Conservation (phyloP, 345 rosid genomes). For the Citrus medica region DNA sequence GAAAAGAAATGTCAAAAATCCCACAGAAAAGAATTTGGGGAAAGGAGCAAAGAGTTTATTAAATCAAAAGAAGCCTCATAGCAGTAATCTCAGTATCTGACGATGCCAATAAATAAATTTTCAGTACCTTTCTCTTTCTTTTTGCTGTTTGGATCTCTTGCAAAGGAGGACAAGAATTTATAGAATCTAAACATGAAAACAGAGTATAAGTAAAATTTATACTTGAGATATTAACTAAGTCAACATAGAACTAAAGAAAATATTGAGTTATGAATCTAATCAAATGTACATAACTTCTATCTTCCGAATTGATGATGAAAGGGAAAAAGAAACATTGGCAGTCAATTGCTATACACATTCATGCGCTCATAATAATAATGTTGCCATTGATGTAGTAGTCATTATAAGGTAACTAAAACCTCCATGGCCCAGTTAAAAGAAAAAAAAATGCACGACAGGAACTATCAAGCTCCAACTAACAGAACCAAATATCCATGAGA, state of each 20-base stretch:
- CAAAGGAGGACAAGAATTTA: slow-evolving; percentile 24
- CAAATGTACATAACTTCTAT: background rate
- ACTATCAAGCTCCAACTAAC: background rate
- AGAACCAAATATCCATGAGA: background rate
- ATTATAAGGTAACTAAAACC: background rate
- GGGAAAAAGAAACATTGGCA: background rate
- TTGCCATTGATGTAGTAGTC: background rate
- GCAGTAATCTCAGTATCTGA: background rate
- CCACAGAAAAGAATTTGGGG: slow-evolving; percentile 2
- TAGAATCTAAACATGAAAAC: slow-evolving; percentile 40
- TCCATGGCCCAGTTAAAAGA: background rate
- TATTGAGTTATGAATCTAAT: background rate
- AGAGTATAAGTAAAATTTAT: slow-evolving; percentile 4
- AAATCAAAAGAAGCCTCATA: background rate
- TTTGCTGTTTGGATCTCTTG: slow-evolving; percentile 36
- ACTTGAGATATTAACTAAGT: background rate
- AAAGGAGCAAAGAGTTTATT: too few relatives aligned
- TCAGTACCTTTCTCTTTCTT: slow-evolving; percentile 73
- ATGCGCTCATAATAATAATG: background rate
- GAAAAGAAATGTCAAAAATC: slow-evolving; percentile 9
- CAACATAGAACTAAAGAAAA: background rate
- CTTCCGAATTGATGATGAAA: background rate
- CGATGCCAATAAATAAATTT: background rate
- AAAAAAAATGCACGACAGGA: background rate
- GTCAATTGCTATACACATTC: too few relatives aligned